Conservation (phyloP, 495 filamentous ascomycete species). For the Hyaloscypha hepaticicola region DNA sequence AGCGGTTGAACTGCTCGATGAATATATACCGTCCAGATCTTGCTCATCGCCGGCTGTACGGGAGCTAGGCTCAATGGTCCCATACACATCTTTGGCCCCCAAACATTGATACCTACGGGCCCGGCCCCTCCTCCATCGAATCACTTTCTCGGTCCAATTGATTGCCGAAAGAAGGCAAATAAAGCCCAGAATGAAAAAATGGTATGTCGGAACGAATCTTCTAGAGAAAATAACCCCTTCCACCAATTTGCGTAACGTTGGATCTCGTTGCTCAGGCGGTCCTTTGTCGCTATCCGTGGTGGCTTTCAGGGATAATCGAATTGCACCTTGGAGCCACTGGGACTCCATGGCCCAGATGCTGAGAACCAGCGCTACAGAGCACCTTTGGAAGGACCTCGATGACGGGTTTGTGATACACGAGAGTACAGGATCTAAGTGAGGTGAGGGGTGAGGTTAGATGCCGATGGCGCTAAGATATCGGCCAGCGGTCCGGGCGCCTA, state of each 20-base stretch:
- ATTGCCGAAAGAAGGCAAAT: conserved; percentile 13
- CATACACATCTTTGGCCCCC: neutral
- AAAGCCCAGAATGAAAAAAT: conserved; percentile 22
- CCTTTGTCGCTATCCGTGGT: neutral
- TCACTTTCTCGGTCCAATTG: conserved; percentile 19
- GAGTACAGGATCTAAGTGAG: conserved; percentile 6
- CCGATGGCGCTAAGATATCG: conserved; percentile 13
- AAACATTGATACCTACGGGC: neutral
- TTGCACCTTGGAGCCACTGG: conserved; percentile 26
- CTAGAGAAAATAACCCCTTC: conserved; percentile 24
- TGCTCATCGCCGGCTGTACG: neutral
- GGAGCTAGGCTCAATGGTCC: neutral
- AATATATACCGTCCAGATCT: conserved; percentile 17
- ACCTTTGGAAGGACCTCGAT: neutral
- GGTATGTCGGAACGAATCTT: conserved; percentile 26
- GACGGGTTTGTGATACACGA: neutral
- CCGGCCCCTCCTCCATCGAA: conserved; percentile 19
- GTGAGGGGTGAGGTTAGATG: neutral
- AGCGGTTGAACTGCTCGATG: conserved; percentile 23
- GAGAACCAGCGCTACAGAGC: neutral
- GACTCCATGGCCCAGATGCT: conserved; percentile 20
- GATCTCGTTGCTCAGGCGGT: conserved; percentile 14
- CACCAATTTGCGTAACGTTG: conserved; percentile 19
- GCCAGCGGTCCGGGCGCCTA: neutral
- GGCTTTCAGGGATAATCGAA: conserved; percentile 19